A percentile compares a stretch with the other conserved stretches of the same genome.
These are phyloP conservation scores for Daedaleopsis sinensis DNA, from an alignment of 768 basidiomycete species.

Conservation along the genomic window DNA sequence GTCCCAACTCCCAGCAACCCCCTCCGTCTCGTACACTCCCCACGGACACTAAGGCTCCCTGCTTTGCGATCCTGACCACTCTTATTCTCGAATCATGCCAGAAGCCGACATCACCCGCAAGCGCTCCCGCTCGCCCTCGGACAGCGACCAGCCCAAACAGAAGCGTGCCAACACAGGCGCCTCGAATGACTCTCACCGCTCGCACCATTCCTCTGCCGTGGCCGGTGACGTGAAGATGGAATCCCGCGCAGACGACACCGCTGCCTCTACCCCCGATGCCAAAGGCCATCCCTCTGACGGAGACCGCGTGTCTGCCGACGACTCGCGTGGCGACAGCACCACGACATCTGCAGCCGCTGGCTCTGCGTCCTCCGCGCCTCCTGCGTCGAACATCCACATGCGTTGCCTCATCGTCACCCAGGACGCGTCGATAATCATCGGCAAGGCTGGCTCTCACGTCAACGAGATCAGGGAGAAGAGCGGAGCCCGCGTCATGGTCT, in stretches of 20 bases:
- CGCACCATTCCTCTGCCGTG: slow-evolving; percentile 36
- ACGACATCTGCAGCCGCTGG: slow-evolving; percentile 54
- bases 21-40: slow-evolving; percentile 25
- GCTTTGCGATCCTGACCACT: slow-evolving; percentile 33
- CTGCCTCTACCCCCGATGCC: slow-evolving; percentile 63
- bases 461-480: slow-evolving; percentile 99
- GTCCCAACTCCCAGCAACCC: slow-evolving; percentile 12
- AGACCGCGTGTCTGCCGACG: slow-evolving; percentile 28
- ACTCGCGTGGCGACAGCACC: slow-evolving; percentile 40
- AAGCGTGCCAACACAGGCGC: slow-evolving; percentile 86
- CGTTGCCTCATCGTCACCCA: slow-evolving; percentile 98
- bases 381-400: slow-evolving; percentile 92
- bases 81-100: slow-evolving; percentile 71
- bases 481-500: slow-evolving; percentile 94
- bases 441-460: slow-evolving; percentile 92
- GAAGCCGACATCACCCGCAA: slow-evolving; percentile 85
- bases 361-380: slow-evolving; percentile 50
- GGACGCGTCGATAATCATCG: slow-evolving; percentile 99
- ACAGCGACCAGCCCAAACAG: slow-evolving; percentile 78
- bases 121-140: slow-evolving; percentile 84
- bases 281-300: slow-evolving; percentile 33
- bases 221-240: slow-evolving; percentile 68
- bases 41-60: slow-evolving; percentile 32
- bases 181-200: slow-evolving; percentile 57
- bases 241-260: slow-evolving; percentile 42